These are phyloP conservation scores for Saccharomyces hybrid DNA, from an alignment of 1,139 yeast species.

Conservation along the genomic window DNA sequence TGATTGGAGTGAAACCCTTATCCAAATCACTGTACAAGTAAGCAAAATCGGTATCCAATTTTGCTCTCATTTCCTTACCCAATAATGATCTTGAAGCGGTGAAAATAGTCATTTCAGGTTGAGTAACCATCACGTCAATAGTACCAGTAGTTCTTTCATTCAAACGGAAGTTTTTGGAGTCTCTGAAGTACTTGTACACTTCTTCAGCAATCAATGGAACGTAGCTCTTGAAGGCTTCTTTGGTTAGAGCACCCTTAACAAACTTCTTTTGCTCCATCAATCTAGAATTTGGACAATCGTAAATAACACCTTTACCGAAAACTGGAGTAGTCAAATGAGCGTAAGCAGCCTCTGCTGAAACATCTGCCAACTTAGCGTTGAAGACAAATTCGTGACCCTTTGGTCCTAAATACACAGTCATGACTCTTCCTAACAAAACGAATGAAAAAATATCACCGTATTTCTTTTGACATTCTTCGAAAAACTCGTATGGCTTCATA, in stretches of 20 bases:
- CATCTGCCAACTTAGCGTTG: conserved; percentile 83
- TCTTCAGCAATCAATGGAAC: conserved; percentile 88
- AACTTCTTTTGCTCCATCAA: conserved; percentile 98
- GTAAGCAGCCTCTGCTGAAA: conserved; percentile 94
- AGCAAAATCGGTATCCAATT: conserved; percentile 79
- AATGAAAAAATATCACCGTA: conserved; percentile 92
- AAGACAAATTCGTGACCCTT: conserved; percentile 95
- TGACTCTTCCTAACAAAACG: conserved; percentile 76
- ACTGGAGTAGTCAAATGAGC: conserved; percentile 94
- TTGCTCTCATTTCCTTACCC: conserved; percentile 86
- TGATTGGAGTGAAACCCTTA: conserved; percentile 93
- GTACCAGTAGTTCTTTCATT: conserved; percentile 40
- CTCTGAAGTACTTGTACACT: conserved; percentile 54
- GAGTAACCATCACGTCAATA: conserved; percentile 70
- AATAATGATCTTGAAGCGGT: conserved; percentile 88
- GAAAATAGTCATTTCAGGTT: conserved; percentile 93
- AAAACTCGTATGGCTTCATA: conserved; percentile 87
- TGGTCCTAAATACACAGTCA: conserved; percentile 96
- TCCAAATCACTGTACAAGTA: conserved; percentile 83
- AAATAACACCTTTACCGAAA: conserved; percentile 93
- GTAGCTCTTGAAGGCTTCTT: conserved; percentile 73
- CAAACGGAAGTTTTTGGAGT: conserved; percentile 39
- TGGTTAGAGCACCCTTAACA: conserved; percentile 81
- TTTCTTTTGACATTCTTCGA: conserved; percentile 64
- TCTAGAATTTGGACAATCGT: conserved; percentile 89